Evolutionary conservation across 495 filamentous ascomycete species (phyloP).

Genomic region (Aspergillus biplanus): DNA sequence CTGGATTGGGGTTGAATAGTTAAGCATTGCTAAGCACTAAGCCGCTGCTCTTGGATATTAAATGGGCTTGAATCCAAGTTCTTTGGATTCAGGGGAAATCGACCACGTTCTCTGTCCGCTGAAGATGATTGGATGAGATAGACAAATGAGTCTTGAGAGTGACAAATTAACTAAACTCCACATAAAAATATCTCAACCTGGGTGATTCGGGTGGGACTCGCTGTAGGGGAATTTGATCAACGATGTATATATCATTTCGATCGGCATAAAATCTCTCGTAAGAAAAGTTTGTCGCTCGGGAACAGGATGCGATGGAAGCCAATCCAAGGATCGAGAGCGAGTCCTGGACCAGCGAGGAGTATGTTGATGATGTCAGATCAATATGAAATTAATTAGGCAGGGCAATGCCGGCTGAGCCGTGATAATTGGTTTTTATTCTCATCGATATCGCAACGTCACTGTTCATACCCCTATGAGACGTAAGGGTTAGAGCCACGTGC

Average conservation of each 20-base stretch:
- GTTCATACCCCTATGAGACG: constrained; percentile 14
- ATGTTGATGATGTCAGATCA: neutral
- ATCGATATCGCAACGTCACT: neutral
- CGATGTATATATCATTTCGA: neutral
- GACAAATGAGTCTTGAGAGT: neutral
- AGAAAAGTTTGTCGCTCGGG: neutral
- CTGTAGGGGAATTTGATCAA: neutral
- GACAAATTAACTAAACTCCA: neutral
- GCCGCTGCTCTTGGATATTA: neutral
- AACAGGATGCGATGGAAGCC: neutral
- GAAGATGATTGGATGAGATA: constrained; percentile 9
- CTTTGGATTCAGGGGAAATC: neutral
- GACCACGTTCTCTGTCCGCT: constrained; percentile 6
- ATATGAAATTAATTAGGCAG: neutral
- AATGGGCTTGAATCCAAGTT: constrained; percentile 11
- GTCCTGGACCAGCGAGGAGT: neutral
- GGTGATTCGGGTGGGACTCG: neutral
- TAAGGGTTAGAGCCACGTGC: constrained; percentile 16
- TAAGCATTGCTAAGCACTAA: constrained; percentile 10
- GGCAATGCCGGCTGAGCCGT: neutral
- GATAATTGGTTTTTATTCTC: neutral
- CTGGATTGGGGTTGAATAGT: neutral
- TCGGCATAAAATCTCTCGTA: neutral
- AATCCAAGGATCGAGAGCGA: constrained; percentile 4
- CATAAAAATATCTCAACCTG: neutral